Evolutionary conservation across 2,329 filamentous ascomycete genomes (phyloP).

Genomic region (Phialemonium atrogriseum): DNA sequence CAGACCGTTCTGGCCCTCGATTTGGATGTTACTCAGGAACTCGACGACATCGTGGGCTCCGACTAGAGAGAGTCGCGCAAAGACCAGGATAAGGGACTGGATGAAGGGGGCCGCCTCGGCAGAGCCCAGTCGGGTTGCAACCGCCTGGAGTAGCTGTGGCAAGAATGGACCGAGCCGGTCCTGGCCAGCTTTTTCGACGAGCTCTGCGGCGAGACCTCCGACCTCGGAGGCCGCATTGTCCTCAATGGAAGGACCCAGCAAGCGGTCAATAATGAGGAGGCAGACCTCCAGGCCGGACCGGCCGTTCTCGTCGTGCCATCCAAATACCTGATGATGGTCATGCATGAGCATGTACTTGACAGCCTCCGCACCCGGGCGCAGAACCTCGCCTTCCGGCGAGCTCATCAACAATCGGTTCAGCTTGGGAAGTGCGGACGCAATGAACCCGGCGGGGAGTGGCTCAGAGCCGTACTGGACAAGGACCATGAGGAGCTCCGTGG

Average conservation of each 20-base stretch:
- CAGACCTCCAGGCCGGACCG: constrained; percentile 83
- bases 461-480: constrained; percentile 76
- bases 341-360: constrained; percentile 86
- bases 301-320: constrained; percentile 72
- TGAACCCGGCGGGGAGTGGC: constrained; percentile 79
- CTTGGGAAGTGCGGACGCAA: constrained; percentile 79
- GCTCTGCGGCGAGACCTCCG: constrained; percentile 82
- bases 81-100: constrained; percentile 90
- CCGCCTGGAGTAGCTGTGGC: constrained; percentile 78
- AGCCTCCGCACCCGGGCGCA: constrained; percentile 77
- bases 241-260: constrained; percentile 75
- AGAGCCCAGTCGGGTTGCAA: constrained; percentile 74
- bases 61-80: constrained; percentile 78
- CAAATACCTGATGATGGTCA: constrained; percentile 82
- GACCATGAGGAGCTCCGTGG: constrained; percentile 73
- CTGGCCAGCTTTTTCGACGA: constrained; percentile 91
- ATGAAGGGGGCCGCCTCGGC: constrained; percentile 86
- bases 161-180: constrained; percentile 87
- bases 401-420: constrained; percentile 74
- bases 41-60: constrained; percentile 85
- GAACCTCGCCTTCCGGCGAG: constrained; percentile 77
- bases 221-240: constrained; percentile 95
- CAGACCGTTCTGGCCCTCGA: constrained; percentile 73
- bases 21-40: constrained; percentile 78
- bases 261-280: constrained; percentile 83